Evolutionary conservation across 2,329 filamentous ascomycete species (phyloP), one percentile per base, ranked within the genome.

Genomic region (Aspergillus sp.): DNA sequence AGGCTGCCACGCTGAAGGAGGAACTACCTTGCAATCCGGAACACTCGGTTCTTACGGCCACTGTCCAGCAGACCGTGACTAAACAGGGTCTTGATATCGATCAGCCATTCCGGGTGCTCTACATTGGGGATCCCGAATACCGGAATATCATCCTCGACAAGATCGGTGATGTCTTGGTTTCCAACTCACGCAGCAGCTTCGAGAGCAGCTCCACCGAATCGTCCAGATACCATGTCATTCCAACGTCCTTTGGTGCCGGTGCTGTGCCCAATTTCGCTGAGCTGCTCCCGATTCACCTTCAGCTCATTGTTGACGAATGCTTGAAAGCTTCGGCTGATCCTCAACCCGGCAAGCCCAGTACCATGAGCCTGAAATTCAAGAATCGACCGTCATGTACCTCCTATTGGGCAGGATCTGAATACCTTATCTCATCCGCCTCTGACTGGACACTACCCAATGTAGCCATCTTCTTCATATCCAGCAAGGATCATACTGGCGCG

Each of bases 221-320:
- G 10, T 71, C 71, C 33, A 65, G 69, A 39, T 75, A 71, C 51
- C 72, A 73, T 55, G 67, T 75, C 47, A 67, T 75, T 33, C 72
- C 72, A 7, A 70, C 72, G 7, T 71, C 71, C 0, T 73, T 71
- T 54, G 72, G 71, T 41, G 63, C 65, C 33, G 71, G 67, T 26
- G 61, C 68, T 29, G 59, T 68, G 32, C 67, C 72, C 5, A 73
- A 72, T 36, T 71, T 71, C 56, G 72, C 73, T 9, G 71, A 75
- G 43, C 67, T 75, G 28, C 67, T 75, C 28, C 71, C 69, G 29
- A 72, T 69, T 41, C 67, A 68, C 58, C 64, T 72, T 10, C 71
- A 74, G 50, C 63, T 75, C 9, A 65, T 72, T 43, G 71, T 75
- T 34, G 71, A 75, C 41, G 71, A 73, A 48, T 74, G 71, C 48